These are phyloP conservation scores for Suillus clintonianus DNA, from an alignment of 768 basidiomycete species.

Conservation along the genomic window DNA sequence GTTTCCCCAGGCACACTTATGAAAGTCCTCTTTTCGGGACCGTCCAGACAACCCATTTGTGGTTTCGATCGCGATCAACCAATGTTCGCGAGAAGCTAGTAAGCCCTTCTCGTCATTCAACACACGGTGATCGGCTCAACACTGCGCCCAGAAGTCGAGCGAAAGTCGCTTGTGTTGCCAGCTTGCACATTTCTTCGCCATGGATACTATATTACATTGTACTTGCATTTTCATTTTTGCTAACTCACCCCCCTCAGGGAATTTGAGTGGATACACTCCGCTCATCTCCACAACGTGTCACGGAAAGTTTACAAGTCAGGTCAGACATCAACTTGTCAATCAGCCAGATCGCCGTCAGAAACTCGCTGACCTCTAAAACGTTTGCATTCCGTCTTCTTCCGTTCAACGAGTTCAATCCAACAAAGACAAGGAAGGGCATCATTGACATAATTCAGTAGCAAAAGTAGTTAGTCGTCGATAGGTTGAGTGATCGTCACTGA, in stretches of 20 bases:
- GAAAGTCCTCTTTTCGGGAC: conserved; percentile 31
- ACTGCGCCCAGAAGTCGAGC: conserved; percentile 8
- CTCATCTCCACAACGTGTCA: conserved; percentile 2
- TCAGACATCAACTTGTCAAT: conserved; percentile 2
- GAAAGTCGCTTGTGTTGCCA: background rate
- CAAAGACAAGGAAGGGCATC: conserved; percentile 6
- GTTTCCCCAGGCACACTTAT: conserved; percentile 27
- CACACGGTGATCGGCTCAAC: conserved; percentile 27
- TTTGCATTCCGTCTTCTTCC: background rate
- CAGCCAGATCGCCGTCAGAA: conserved; percentile 9
- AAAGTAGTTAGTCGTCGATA: conserved; percentile 23
- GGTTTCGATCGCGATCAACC: conserved; percentile 25
- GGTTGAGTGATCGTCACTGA: conserved; percentile 23
- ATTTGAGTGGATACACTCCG: background rate
- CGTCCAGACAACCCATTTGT: conserved; percentile 28
- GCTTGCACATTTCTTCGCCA: conserved; percentile 23
- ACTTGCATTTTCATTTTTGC: background rate
- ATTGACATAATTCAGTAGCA: conserved; percentile 29
- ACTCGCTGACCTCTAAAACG: conserved; percentile 6
- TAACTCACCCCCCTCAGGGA: background rate
- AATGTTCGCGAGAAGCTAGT: background rate
- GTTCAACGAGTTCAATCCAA: background rate
- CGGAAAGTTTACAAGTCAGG: background rate
- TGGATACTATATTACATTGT: conserved; percentile 25
- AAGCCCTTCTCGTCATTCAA: conserved; percentile 24